phyloP scores from a whole-genome alignment of 2,329 filamentous ascomycete genomes.

The Thielaviopsis musarum region DNA sequence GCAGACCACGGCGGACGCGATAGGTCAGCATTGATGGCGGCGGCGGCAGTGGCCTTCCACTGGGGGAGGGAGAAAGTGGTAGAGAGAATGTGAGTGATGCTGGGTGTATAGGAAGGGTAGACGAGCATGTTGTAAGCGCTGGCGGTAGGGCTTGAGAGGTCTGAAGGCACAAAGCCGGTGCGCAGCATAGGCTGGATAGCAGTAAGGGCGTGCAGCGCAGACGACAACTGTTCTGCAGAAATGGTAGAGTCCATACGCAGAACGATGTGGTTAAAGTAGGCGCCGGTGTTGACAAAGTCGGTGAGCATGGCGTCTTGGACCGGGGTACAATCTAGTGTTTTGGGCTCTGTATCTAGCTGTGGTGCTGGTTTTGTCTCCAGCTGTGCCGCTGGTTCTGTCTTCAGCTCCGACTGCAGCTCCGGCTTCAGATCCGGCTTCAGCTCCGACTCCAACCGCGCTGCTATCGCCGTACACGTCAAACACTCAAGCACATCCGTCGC shows the following conservation, averaged over 20 bases:
- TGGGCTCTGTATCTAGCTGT: no score
- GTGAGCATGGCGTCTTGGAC: slow-evolving; percentile 67
- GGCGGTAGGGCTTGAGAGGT: neutral
- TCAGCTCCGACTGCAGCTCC: neutral
- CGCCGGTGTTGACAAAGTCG: slow-evolving; percentile 48
- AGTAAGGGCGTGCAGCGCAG: slow-evolving; percentile 43
- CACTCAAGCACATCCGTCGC: slow-evolving; percentile 53
- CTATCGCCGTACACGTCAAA: slow-evolving; percentile 15
- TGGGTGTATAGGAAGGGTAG: no score
- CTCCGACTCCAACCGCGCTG: neutral
- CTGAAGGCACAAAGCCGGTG: slow-evolving; percentile 49
- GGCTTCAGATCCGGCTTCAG: neutral
- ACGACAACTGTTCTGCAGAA: slow-evolving; percentile 24
- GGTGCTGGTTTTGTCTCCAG: no score
- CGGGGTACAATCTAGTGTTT: no score
- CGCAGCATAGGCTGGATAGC: slow-evolving; percentile 53
- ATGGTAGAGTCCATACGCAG: slow-evolving; percentile 30
- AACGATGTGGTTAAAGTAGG: slow-evolving; percentile 62
- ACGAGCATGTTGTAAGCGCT: slow-evolving; percentile 4
- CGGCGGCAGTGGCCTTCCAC: slow-evolving; percentile 23
- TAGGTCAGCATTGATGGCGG: slow-evolving; percentile 25
- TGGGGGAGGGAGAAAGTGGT: slow-evolving; percentile 13
- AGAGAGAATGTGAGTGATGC: neutral
- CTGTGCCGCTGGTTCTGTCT: no score
- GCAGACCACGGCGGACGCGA: slow-evolving; percentile 48